Evolutionary conservation across 495 filamentous ascomycete genomes (phyloP).

Genomic region (Corynascus novoguineensis): DNA sequence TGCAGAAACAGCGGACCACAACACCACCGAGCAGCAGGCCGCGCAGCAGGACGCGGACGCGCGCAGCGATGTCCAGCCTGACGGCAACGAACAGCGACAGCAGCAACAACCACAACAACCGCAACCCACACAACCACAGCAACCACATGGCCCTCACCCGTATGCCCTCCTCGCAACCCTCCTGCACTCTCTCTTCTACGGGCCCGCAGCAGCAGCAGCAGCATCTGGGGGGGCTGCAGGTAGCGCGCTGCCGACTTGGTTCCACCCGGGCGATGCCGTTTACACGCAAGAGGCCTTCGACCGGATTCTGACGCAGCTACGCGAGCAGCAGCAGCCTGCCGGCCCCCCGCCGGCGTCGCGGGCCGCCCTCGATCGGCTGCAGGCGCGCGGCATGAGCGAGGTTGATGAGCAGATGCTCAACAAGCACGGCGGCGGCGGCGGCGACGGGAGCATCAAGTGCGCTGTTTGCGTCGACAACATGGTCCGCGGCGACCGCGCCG

Average conservation of each 20-base stretch:
- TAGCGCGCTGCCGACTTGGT: constrained; percentile 33
- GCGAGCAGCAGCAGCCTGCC: constrained; percentile 65
- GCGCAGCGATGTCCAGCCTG: constrained; percentile 18
- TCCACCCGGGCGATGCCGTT: constrained; percentile 69
- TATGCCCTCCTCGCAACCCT: too few species aligned
- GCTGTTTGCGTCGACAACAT: constrained; percentile 90
- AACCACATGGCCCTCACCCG: too few species aligned
- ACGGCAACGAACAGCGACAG: background rate
- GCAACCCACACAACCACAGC: background rate
- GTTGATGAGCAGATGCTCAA: constrained; percentile 57
- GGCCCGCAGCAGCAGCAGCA: too few species aligned
- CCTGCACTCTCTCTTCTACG: too few species aligned
- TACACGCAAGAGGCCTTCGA: constrained; percentile 86
- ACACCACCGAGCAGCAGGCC: constrained; percentile 14
- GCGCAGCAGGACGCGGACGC: too few species aligned
- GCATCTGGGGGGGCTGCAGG: too few species aligned
- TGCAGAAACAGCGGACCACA: too few species aligned
- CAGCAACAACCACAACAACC: too few species aligned
- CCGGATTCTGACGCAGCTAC: constrained; percentile 73
- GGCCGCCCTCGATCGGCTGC: constrained; percentile 64
- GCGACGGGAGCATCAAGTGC: constrained; percentile 57
- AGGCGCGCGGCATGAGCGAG: constrained; percentile 49
- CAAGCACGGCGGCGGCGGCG: constrained; percentile 17
- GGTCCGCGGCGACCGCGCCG: constrained; percentile 63
- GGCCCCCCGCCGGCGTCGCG: constrained; percentile 76